Base-by-base conservation (phyloP, 352 stramenopile genomes). In the Pythium aristosporum region DNA sequence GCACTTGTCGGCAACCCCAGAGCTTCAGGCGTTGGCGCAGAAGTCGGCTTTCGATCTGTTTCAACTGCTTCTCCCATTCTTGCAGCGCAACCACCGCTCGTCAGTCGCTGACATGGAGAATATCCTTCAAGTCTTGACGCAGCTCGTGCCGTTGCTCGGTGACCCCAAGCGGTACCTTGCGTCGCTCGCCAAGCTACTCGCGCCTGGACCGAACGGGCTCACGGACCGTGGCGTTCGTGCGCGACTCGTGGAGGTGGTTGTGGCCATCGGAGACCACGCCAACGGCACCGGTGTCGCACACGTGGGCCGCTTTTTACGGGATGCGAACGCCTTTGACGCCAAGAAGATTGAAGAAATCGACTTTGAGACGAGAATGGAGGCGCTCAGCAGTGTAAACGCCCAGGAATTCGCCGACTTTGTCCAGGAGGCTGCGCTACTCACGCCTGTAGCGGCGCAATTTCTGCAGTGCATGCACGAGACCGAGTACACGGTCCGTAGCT, bases 291-390 rank as follows among this genome's bases (percentile, higher is more conserved):
- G 75, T 7, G 64, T 93, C 23, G 58, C 61, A 9, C 71, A 54
- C 13, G 83, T 91, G 34, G 73, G 71, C 2, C 58, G 67, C 10
- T 73, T 91, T 47, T 65, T 93, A 30, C 63, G 67, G 18, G 66
- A 79, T 20, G 69, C 92, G 16, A 96, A 96, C 48, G 88, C 88
- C 1, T 93, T 84, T 49, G 85, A 96, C 62, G 30, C 63, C 8
- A 91, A 90, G 63, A 83, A 74, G 13, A 86, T 96, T 28, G 88
- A 96, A 30, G 88, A 94, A 34, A 84, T 88, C 1, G 88, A 96
- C 71, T 90, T 87, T 67, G 85, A 95, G 55, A 84, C 79, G 18
- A 80, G 88, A 2, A 79, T 96, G 32, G 76, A 75, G 28, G 86
- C 87, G 43, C 76, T 97, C 30, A 89, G 91, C 41, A 51, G 62